Conservation (phyloP, 2,329 filamentous ascomycete species). For the Colletotrichum limetticola region DNA sequence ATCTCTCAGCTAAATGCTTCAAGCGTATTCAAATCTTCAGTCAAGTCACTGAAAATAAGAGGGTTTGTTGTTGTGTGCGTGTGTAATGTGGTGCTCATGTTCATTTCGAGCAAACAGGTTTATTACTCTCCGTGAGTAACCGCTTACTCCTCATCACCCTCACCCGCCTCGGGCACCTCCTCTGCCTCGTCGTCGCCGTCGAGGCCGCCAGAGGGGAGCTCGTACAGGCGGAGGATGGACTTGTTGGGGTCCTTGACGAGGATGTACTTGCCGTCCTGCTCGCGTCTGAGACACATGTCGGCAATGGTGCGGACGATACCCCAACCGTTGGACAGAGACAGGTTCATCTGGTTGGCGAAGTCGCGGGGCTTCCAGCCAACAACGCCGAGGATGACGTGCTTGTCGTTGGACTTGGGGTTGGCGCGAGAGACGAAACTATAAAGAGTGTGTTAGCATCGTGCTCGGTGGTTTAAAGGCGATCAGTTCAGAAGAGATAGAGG, state of each 20-base stretch:
- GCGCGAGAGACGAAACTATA: constrained; percentile 90
- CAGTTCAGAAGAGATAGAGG: neutral
- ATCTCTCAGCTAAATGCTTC: neutral
- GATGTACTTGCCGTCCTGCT: constrained; percentile 81
- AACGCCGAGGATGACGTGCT: constrained; percentile 95
- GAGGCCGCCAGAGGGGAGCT: constrained; percentile 87
- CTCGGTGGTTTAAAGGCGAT: constrained; percentile 45
- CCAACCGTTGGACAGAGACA: constrained; percentile 97
- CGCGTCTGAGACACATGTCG: constrained; percentile 86
- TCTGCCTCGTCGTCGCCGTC: constrained; percentile 88
- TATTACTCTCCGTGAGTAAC: neutral
- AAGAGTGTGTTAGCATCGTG: constrained; percentile 39
- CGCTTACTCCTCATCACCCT: constrained; percentile 46
- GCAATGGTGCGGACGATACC: constrained; percentile 98
- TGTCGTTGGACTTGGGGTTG: constrained; percentile 91
- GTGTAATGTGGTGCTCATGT: neutral
- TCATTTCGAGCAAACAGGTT: neutral
- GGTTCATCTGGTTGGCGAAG: constrained; percentile 97
- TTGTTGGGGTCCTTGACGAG: constrained; percentile 95
- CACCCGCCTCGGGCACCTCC: constrained; percentile 61
- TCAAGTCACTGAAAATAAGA: neutral
- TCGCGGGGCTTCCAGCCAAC: constrained; percentile 98
- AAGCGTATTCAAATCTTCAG: neutral
- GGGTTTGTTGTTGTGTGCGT: neutral
- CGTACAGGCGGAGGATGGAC: constrained; percentile 91